Evolutionary conservation across 345 rosid species (phyloP).

Genomic region (Cochlearia excelsa): DNA sequence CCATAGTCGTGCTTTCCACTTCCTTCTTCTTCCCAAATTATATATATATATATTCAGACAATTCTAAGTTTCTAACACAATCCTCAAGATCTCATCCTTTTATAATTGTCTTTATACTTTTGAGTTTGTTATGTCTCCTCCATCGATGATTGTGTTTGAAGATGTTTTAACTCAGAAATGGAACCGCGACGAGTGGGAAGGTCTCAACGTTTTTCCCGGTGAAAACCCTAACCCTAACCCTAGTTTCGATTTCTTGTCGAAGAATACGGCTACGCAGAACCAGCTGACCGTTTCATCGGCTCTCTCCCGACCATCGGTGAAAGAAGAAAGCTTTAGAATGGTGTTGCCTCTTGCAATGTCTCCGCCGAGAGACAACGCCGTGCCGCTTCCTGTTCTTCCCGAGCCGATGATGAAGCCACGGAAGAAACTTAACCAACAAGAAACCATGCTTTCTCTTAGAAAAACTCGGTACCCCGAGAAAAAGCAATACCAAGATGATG

Average conservation of each 20-base stretch:
- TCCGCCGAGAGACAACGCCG: slow-evolving; percentile 32
- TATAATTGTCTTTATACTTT: background rate
- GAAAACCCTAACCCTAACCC: slow-evolving; percentile 30
- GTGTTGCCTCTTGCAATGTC: slow-evolving; percentile 42
- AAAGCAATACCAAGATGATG: slow-evolving; percentile 22
- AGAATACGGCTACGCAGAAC: slow-evolving; percentile 21
- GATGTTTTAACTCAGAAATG: slow-evolving; percentile 22
- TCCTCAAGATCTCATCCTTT: background rate
- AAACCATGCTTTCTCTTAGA: slow-evolving; percentile 7
- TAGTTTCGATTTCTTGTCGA: slow-evolving; percentile 20
- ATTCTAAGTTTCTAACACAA: slow-evolving; percentile 19
- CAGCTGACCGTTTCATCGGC: slow-evolving; percentile 11
- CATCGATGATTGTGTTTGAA: slow-evolving; percentile 30
- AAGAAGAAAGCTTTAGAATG: slow-evolving; percentile 49
- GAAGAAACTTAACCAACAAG: slow-evolving; percentile 45
- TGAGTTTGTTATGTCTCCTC: slow-evolving; percentile 30
- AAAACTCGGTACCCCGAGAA: slow-evolving; percentile 7
- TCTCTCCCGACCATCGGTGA: slow-evolving; percentile 25
- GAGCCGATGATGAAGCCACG: slow-evolving; percentile 35
- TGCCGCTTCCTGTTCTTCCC: slow-evolving; percentile 36
- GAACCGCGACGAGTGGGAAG: slow-evolving; percentile 21
- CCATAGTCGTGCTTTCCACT: slow-evolving; percentile 36
- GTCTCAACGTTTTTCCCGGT: slow-evolving; percentile 18
- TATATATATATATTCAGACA: slow-evolving; percentile 6
- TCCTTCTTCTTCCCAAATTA: slow-evolving; percentile 8